Evolutionary conservation across 805 yeast species (phyloP), one percentile per base, ranked within the genome.

Genomic region (Clavispora phyllophila): DNA sequence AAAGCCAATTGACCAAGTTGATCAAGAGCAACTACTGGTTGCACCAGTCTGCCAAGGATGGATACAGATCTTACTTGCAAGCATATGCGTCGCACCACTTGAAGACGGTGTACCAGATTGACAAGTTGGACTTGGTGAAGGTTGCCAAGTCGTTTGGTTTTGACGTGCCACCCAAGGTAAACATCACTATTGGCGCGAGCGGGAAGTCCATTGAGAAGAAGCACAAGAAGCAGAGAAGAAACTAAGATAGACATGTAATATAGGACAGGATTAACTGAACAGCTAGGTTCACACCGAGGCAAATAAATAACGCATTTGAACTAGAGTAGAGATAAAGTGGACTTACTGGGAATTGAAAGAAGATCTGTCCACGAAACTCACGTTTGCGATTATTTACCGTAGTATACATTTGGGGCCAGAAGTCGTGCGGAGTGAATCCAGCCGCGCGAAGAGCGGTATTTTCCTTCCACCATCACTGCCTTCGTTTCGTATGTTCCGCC

Each of bases 131-230:
- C 63, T 72, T 93, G 50, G 91, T 82, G 27, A 93, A 91, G 70
- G 97, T 93, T 24, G 99, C 97, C 42, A 87, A 84, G 63, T 84
- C 96, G 12, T 93, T 87, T 64, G 99, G 99, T 9, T 93, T 93
- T 68, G 81, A 82, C 29, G 83, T 87, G 20, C 98, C 99, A 38
- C 99, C 99, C 50, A 89, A 89, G 70, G 99, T 93, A 42, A 93
- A 93, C 60, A 89, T 93, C 50, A 83, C 96, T 32, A 89, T 93
- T 54, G 98, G 98, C 19, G 88, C 96, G 37, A 86, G 96, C 62
- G 91, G 90, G 10, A 80, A 82, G 63, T 72, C 83, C 9, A 58
- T 70, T 44, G 76, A 71, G 49, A 70, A 67, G 56, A 71, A 69
- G 62, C 73, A 69, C 52, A 67, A 71, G 57, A 69, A 70, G 55